phyloP scores from a whole-genome alignment of 106 monocot genomes.

The Hemerocallis citrina region DNA sequence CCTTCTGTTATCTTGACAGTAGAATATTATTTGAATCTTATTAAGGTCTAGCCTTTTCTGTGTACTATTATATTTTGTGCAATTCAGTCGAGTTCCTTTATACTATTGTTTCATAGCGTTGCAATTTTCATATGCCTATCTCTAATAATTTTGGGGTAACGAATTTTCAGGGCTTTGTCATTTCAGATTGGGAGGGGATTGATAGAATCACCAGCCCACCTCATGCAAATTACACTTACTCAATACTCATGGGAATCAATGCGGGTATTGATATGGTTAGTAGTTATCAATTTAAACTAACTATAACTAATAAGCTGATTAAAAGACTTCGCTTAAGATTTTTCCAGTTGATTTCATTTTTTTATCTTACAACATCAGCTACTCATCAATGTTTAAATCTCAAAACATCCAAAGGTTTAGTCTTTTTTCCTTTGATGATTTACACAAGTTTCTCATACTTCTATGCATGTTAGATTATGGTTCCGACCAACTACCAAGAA shows the following conservation, averaged over 20 bases:
- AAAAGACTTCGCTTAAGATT: too few species aligned
- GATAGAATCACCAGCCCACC: constrained; percentile 52
- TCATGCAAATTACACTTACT: constrained; percentile 51
- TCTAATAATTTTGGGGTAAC: too few species aligned
- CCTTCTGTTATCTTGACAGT: neutral
- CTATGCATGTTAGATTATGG: constrained; percentile 52
- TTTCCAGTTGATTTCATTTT: too few species aligned
- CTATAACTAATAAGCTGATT: too few species aligned
- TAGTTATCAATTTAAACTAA: too few species aligned
- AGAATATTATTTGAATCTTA: neutral
- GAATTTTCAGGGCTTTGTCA: constrained; percentile 72
- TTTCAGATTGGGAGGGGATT: constrained; percentile 68
- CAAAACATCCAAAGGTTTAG: neutral
- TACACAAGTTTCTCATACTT: neutral
- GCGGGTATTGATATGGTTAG: constrained; percentile 80
- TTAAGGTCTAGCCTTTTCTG: too few species aligned
- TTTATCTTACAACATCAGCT: too few species aligned
- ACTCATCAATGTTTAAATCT: too few species aligned
- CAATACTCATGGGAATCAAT: constrained; percentile 44
- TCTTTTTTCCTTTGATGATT: neutral
- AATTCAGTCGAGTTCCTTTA: too few species aligned
- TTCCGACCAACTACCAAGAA: constrained; percentile 41
- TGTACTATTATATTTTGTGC: too few species aligned
- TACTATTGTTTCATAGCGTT: too few species aligned
- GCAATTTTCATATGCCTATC: too few species aligned